phyloP scores from a whole-genome alignment of 2,329 filamentous ascomycete species.

The Macrophomina phaseolina region DNA sequence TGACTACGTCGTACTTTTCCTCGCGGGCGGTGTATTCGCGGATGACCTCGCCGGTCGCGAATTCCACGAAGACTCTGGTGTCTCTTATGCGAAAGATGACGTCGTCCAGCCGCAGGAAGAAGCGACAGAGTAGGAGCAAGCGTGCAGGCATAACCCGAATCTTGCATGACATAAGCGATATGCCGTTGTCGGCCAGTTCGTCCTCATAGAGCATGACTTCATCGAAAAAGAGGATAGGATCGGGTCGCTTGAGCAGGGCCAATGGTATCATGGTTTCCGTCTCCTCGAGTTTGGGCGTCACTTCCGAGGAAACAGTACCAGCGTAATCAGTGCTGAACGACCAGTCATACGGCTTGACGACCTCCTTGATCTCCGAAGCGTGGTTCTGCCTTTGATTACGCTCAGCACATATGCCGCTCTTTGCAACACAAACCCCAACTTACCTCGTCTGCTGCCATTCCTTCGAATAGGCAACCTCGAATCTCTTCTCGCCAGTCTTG shows the following conservation, averaged over 20 bases:
- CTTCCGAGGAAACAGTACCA: conserved; percentile 63
- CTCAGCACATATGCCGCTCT: not conserved
- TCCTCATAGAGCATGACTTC: conserved; percentile 97
- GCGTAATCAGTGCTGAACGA: conserved; percentile 90
- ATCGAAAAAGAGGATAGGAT: conserved; percentile 96
- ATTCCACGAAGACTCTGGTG: conserved; percentile 91
- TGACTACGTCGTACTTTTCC: conserved; percentile 76
- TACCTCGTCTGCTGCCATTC: conserved; percentile 79
- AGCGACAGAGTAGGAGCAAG: conserved; percentile 80
- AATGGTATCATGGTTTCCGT: conserved; percentile 73
- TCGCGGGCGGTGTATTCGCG: conserved; percentile 92
- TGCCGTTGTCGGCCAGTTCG: conserved; percentile 96
- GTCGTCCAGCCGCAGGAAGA: conserved; percentile 93
- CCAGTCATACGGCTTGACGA: conserved; percentile 98
- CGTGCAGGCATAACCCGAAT: conserved; percentile 89
- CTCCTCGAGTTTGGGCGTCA: conserved; percentile 44
- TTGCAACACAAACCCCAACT: conserved; percentile 35
- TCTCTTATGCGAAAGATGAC: conserved; percentile 88
- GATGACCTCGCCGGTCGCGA: conserved; percentile 76
- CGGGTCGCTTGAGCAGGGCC: conserved; percentile 82
- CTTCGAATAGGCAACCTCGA: conserved; percentile 90
- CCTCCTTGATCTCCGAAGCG: conserved; percentile 85
- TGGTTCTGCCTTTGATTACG: conserved; percentile 69
- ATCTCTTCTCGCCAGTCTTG: conserved; percentile 89
- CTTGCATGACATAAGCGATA: conserved; percentile 88